A percentile compares a stretch with the other conserved stretches of the same genome.
Conservation (phyloP, 805 yeast genomes). For the Yamadazyma sp. region DNA sequence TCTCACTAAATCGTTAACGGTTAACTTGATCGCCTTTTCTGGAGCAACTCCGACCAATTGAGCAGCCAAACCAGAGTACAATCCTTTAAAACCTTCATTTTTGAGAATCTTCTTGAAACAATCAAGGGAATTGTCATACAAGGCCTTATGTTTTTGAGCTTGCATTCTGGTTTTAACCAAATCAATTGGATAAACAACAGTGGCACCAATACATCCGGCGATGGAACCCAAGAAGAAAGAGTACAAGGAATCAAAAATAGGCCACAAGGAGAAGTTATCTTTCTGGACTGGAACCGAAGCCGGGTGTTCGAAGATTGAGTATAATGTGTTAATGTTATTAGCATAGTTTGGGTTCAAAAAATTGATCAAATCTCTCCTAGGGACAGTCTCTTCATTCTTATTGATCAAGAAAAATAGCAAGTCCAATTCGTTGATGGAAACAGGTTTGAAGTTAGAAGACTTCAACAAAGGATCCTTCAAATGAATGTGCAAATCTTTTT, state of each 20-base stretch:
- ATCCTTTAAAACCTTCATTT: slow-evolving; percentile 79
- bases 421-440: slow-evolving; percentile 40
- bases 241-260: slow-evolving; percentile 69
- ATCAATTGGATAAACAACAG: slow-evolving; percentile 95
- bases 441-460: slow-evolving; percentile 43
- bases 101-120: slow-evolving; percentile 77
- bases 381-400: slow-evolving; percentile 37
- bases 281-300: slow-evolving; percentile 32
- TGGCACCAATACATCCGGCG: slow-evolving; percentile 99
- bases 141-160: slow-evolving; percentile 74
- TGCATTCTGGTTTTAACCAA: slow-evolving; percentile 96
- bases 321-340: slow-evolving; percentile 35
- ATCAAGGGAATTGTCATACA: slow-evolving; percentile 79
- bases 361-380: slow-evolving; percentile 42
- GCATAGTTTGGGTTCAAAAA: slow-evolving; percentile 58
- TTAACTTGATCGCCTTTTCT: slow-evolving; percentile 93
- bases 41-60: slow-evolving; percentile 98
- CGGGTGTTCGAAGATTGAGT: slow-evolving; percentile 42
- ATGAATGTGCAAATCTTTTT: slow-evolving; percentile 39
- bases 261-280: slow-evolving; percentile 47
- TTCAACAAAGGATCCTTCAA: slow-evolving; percentile 45
- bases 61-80: slow-evolving; percentile 91
- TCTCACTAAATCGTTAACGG: slow-evolving; percentile 88
- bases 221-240: slow-evolving; percentile 88
- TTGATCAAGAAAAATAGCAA: slow-evolving; percentile 42